Conservation (phyloP, 164 flowering plant genomes). For the grape (Vitis vinifera) region DNA sequence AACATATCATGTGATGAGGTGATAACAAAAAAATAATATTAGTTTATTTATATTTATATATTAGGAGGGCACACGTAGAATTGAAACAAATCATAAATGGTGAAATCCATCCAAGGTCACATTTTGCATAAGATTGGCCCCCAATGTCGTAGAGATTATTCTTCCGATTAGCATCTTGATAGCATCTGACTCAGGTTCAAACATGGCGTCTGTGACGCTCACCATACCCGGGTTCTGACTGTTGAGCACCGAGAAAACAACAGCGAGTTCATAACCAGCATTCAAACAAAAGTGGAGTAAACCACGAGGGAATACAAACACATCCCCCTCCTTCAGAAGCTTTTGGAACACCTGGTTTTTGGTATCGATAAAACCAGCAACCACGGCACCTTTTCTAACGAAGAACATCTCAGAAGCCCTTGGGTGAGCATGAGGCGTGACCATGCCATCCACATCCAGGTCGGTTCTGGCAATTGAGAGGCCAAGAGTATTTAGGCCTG, state of each 20-base stretch:
- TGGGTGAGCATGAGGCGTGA: conserved; percentile 54
- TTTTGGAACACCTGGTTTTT: conserved; percentile 34
- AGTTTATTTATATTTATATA: no score
- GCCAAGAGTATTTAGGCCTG: conserved; percentile 63
- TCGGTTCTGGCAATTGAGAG: conserved; percentile 50
- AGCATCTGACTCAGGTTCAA: conserved; percentile 19
- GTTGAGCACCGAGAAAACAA: conserved; percentile 38
- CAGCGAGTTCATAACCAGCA: conserved; percentile 40
- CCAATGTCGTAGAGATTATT: no score
- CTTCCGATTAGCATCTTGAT: no score
- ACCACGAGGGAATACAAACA: conserved; percentile 51
- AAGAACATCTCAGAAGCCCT: conserved; percentile 56
- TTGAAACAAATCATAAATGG: no score
- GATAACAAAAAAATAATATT: no score
- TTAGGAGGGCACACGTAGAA: no score
- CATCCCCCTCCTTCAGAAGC: conserved; percentile 41
- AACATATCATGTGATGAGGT: no score
- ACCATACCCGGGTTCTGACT: conserved; percentile 61
- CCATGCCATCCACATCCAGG: conserved; percentile 39
- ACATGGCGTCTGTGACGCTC: conserved; percentile 27
- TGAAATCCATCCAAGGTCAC: no score
- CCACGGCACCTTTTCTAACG: conserved; percentile 35
- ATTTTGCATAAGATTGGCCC: no score
- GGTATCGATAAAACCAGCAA: conserved; percentile 57
- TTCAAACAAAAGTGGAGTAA: conserved; percentile 48